Evolutionary conservation across 768 basidiomycete genomes (phyloP).

Genomic region (Galerina marginata): DNA sequence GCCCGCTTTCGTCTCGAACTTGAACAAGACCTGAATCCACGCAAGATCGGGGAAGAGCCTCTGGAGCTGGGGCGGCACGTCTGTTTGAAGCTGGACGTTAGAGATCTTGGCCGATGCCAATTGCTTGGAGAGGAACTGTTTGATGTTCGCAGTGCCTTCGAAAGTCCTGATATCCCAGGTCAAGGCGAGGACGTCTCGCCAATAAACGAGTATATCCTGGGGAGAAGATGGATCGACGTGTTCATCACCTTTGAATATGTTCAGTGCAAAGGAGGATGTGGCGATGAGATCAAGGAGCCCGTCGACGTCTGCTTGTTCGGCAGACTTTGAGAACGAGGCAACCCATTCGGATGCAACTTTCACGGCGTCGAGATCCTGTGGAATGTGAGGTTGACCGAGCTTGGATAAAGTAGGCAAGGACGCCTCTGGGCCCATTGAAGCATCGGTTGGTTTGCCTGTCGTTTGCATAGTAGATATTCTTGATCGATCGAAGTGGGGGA

Average conservation of each 20-base stretch:
- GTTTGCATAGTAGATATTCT: not conserved
- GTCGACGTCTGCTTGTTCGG: constrained; percentile 38
- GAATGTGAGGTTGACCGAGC: constrained; percentile 31
- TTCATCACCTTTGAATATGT: constrained; percentile 18
- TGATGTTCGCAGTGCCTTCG: constrained; percentile 45
- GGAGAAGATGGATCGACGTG: constrained; percentile 14
- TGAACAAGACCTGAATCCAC: constrained; percentile 63
- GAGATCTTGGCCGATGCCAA: constrained; percentile 34
- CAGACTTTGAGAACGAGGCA: constrained; percentile 37
- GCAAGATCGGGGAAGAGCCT: constrained; percentile 53
- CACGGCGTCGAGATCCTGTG: constrained; percentile 39
- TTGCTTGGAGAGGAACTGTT: constrained; percentile 51
- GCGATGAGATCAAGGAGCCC: constrained; percentile 41
- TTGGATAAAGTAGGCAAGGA: constrained; percentile 34
- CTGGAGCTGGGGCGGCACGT: constrained; percentile 10
- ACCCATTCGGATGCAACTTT: constrained; percentile 48
- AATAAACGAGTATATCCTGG: constrained; percentile 40
- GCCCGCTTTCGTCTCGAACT: constrained; percentile 58
- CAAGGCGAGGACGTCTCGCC: constrained; percentile 66
- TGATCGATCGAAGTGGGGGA: not conserved
- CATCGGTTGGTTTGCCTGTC: not conserved
- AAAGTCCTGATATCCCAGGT: constrained; percentile 71
- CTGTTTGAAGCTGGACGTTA: constrained; percentile 29
- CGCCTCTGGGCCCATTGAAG: constrained; percentile 23
- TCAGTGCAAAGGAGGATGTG: constrained; percentile 31